A percentile compares a stretch with the other conserved stretches of the same genome.
phyloP scores from a whole-genome alignment of 108 stramenopile species.

The Nitzschia sp. region DNA sequence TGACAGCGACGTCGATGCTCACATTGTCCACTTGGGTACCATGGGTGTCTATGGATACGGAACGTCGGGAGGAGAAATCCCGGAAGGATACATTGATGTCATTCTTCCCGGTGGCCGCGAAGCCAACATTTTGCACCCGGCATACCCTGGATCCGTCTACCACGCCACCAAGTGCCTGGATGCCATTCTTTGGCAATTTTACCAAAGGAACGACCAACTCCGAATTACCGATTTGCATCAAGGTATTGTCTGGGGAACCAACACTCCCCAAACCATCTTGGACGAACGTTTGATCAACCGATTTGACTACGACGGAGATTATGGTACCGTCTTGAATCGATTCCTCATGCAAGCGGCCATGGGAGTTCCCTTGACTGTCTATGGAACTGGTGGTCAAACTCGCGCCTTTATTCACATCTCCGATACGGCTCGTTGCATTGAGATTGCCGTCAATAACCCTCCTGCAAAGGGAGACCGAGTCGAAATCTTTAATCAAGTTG shows the following conservation, averaged over 20 bases:
- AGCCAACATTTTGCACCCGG: conserved; percentile 95
- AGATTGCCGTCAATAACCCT: conserved; percentile 97
- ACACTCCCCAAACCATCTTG: conserved; percentile 94
- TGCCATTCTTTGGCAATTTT: conserved; percentile 97
- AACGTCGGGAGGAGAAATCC: conserved; percentile 97
- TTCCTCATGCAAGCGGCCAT: conserved; percentile 99
- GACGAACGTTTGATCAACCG: conserved; percentile 97
- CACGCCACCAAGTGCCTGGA: conserved; percentile 97
- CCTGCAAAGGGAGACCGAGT: conserved; percentile 88
- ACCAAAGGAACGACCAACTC: conserved; percentile 97
- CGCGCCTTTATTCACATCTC: conserved; percentile 97
- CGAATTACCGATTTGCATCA: conserved; percentile 97
- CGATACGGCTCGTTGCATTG: conserved; percentile 95
- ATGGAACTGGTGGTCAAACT: conserved; percentile 98
- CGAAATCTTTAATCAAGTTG: conserved; percentile 97
- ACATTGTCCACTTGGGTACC: conserved; percentile 98
- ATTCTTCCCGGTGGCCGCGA: conserved; percentile 91
- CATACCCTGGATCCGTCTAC: conserved; percentile 96
- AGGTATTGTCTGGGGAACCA: conserved; percentile 99
- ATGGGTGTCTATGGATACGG: conserved; percentile 99
- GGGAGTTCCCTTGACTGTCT: conserved; percentile 96
- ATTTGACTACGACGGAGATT: conserved; percentile 98
- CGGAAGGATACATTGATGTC: conserved; percentile 99
- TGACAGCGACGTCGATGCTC: conserved; percentile 92
- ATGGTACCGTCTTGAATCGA: conserved; percentile 97